These are phyloP conservation scores for Casuarina equisetifolia DNA, from an alignment of 306 rosid species.

Conservation along the genomic window DNA sequence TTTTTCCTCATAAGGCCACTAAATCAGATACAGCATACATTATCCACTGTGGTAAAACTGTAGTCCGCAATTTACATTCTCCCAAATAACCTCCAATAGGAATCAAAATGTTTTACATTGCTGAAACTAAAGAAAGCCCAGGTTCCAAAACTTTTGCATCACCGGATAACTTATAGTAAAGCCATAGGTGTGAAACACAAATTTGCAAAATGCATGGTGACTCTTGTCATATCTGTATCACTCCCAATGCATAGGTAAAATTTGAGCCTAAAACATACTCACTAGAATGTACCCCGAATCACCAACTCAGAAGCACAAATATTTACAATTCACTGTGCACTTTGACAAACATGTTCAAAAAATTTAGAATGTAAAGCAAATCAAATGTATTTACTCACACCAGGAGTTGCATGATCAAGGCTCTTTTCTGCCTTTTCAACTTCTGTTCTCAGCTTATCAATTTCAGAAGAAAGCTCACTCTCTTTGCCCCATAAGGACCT, in stretches of 20 bases:
- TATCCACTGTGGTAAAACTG: background rate
- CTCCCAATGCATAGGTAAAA: background rate
- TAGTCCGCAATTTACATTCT: background rate
- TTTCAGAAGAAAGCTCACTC: constrained; percentile 74
- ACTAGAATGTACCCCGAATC: background rate
- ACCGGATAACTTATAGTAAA: background rate
- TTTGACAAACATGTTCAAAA: constrained; percentile 23
- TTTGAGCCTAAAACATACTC: background rate
- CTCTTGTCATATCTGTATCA: background rate
- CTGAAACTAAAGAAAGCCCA: background rate
- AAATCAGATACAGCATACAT: background rate
- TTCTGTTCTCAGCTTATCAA: constrained; percentile 83
- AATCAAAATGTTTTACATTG: background rate
- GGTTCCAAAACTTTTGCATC: background rate
- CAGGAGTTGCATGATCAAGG: constrained; percentile 98
- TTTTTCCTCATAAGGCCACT: background rate
- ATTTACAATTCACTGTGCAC: constrained; percentile 11
- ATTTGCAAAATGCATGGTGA: background rate
- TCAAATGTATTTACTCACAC: constrained; percentile 63
- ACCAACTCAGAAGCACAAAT: background rate
- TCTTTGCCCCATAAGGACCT: constrained; percentile 86
- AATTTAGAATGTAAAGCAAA: constrained; percentile 27
- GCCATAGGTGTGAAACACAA: background rate
- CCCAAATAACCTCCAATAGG: background rate
- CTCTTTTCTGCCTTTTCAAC: constrained; percentile 94